Conservation (phyloP, 768 basidiomycete genomes). For the Podaxis sp. region DNA sequence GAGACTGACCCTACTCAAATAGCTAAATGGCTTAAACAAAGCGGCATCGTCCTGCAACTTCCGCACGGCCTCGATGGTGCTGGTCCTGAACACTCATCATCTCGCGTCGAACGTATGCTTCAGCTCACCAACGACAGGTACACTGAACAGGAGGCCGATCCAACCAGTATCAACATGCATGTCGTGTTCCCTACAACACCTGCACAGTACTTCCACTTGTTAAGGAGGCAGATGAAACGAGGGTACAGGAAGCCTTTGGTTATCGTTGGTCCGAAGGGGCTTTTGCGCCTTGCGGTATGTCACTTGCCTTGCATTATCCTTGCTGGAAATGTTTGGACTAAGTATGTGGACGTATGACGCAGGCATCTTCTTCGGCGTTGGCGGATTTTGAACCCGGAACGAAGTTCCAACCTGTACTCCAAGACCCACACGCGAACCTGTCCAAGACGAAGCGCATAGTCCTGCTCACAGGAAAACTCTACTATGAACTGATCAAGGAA, state of each 20-base stretch:
- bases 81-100: slow-evolving; percentile 91
- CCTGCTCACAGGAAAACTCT: slow-evolving; percentile 78
- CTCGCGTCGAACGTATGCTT: slow-evolving; percentile 84
- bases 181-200: slow-evolving; percentile 85
- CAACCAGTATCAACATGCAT: slow-evolving; percentile 74
- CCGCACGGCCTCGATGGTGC: slow-evolving; percentile 92
- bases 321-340: background rate
- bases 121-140: slow-evolving; percentile 83
- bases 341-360: background rate
- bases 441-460: slow-evolving; percentile 57
- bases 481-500: slow-evolving; percentile 80
- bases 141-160: slow-evolving; percentile 23
- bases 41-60: slow-evolving; percentile 78
- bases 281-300: slow-evolving; percentile 72
- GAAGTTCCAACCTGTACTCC: slow-evolving; percentile 64
- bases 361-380: slow-evolving; percentile 74
- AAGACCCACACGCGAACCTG: slow-evolving; percentile 38
- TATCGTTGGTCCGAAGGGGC: slow-evolving; percentile 80
- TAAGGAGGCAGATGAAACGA: slow-evolving; percentile 80
- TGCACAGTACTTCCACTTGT: slow-evolving; percentile 89
- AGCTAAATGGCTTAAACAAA: slow-evolving; percentile 95
- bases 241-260: slow-evolving; percentile 87
- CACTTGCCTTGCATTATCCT: background rate
- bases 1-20: slow-evolving; percentile 1
- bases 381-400: slow-evolving; percentile 56